Evolutionary conservation across 192 early-diverging fungal species (phyloP), one percentile per base, ranked within the genome.

Genomic region (Podila horticola): DNA sequence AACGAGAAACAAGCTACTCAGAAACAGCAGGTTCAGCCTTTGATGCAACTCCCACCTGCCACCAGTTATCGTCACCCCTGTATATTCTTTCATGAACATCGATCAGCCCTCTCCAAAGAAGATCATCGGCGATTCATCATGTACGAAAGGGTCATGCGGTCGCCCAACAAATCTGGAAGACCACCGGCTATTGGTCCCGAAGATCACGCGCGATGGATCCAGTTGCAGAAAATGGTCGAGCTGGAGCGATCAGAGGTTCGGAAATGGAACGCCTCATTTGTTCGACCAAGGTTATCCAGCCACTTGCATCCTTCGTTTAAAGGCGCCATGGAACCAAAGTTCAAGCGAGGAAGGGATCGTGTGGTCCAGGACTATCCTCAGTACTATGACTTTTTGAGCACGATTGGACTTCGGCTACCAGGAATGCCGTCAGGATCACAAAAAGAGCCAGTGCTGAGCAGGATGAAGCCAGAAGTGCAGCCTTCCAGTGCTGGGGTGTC

Each of bases 61-160:
- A 41, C 13, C 5, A 22, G 36, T 0, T 81, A 59, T 29, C 41
- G 69, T 5, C 77, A 81, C n/a, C 77, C 77, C 17, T 81, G 77
- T 49, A 69, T 81, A 8, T 15, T 57, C 26, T 62, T 62, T 19
- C 71, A 81, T 38, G 62, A 73, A 4, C 61, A 71, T 24, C 77
- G 77, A 9, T 81, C 77, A 1, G 58, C 34, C 11, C 69, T 81
- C 29, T 65, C 77, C 0, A 31, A 66, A 17, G 77, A 81, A 22
- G 77, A 81, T 24, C 77, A 81, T 33, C 66, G 71, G 7, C 71
- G 77, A 4, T 73, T 51, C n/a, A 24, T 73, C 28, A 69, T 72
- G 66, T 81, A 81, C 20, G 67, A 81, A 7, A 62, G 49, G 4
- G 60, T 73, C 13, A 15, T 67, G 3, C 60, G 71, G 17, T 34